phyloP scores from a whole-genome alignment of 768 basidiomycete species.

The Pulveroboletus sp. region DNA sequence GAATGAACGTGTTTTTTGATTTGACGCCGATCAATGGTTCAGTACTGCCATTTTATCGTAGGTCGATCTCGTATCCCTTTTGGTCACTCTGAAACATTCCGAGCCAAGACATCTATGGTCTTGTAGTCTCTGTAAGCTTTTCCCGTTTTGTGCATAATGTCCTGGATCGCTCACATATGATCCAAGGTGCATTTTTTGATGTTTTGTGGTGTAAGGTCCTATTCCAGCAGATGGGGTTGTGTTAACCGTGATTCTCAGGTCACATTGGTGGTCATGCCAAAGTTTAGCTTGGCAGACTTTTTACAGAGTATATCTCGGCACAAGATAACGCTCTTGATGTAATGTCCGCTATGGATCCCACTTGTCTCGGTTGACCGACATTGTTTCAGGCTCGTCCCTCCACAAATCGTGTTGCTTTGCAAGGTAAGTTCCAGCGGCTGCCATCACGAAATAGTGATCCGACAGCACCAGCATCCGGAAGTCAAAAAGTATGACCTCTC shows the following conservation, averaged over 20 bases:
- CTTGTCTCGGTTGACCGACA: not conserved
- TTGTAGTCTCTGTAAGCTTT: conserved; percentile 50
- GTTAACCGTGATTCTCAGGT: conserved; percentile 35
- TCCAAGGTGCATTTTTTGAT: conserved; percentile 49
- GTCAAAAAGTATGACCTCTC: conserved; percentile 48
- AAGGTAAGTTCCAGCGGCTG: conserved; percentile 42
- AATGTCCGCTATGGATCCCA: conserved; percentile 1
- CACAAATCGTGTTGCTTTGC: conserved; percentile 63
- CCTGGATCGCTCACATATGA: conserved; percentile 5
- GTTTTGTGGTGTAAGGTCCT: conserved; percentile 49
- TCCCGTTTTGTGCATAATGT: not conserved
- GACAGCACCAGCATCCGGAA: conserved; percentile 45
- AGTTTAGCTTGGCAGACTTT: conserved; percentile 61
- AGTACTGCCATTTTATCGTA: conserved; percentile 65
- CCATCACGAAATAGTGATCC: not conserved
- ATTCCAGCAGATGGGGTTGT: not conserved
- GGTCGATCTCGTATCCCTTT: conserved; percentile 22
- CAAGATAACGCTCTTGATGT: conserved; percentile 57
- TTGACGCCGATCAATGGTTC: conserved; percentile 8
- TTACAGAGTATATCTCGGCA: conserved; percentile 59
- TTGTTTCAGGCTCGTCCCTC: conserved; percentile 54
- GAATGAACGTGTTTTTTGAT: not conserved
- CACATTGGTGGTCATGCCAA: conserved; percentile 57
- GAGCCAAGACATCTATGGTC: conserved; percentile 54
- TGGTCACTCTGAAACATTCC: conserved; percentile 10